Percentiles rank a stretch among this genome's conserved stretches.
Evolutionary conservation across 306 rosid species (phyloP).

Genomic region (Cucurbita ficifolia): DNA sequence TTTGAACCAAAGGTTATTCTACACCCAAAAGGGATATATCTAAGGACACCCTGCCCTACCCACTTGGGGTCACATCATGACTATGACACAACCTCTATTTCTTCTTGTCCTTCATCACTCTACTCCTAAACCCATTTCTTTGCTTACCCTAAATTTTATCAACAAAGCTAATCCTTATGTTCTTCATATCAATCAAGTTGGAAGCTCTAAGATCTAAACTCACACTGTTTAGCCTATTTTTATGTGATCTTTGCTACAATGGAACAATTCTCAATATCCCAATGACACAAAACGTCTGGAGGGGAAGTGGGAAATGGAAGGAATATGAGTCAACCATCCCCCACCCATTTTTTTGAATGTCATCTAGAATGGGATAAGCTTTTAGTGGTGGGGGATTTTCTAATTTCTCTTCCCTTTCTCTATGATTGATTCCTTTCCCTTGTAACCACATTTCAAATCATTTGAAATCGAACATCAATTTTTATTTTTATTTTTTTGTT

Average conservation of each 20-base stretch:
- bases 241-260: not conserved
- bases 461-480: no score
- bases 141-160: not conserved
- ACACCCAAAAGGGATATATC: not conserved
- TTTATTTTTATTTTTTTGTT: no score
- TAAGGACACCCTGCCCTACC: not conserved
- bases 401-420: not conserved
- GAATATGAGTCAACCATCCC: not conserved
- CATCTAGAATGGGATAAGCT: not conserved
- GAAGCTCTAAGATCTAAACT: not conserved
- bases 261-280: not conserved
- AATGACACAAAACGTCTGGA: not conserved
- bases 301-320: constrained; percentile 6
- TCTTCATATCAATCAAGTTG: no score
- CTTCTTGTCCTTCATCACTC: not conserved
- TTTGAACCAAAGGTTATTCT: not conserved
- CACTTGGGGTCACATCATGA: not conserved
- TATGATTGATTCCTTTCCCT: not conserved
- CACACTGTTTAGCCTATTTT: not conserved
- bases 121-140: not conserved
- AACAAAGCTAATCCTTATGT: no score
- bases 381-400: constrained; percentile 2
- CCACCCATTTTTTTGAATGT: not conserved
- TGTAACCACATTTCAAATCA: no score
- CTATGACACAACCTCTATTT: not conserved